Evolutionary conservation across 768 basidiomycete species (phyloP), one percentile per base, ranked within the genome.

Genomic region (Tricholoma furcatifolium): DNA sequence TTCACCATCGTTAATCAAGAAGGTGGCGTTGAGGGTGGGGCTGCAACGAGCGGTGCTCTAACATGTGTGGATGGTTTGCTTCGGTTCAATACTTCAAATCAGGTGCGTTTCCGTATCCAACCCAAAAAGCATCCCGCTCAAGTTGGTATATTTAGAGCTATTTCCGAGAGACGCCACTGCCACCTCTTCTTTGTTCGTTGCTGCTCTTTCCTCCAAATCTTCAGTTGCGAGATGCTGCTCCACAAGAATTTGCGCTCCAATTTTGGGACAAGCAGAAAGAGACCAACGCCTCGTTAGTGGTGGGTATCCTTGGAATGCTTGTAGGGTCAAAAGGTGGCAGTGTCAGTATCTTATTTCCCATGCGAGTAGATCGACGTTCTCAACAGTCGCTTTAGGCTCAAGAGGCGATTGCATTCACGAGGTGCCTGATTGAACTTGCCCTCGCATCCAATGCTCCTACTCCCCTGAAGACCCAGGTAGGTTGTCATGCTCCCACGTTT

Each of bases 391-490:
- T 43, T 10, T 61, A 87, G 87, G 74, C 73, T 46, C 78, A 80
- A 65, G 86, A 88, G 62, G 72, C 72, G 6, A 69, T 75, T 31
- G 66, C 81, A 2, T 87, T 80, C 61, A 80, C 87, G 0, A 81
- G 94, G 47, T 91, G 89, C 67, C 79, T 98, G 23, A 67, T 93
- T 14, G 96, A 99, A 67, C 74, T 95, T 4, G 90, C 88, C 1
- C 77, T 98, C 27, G 87, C 95, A 8, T 95, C 93, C n/a, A 98
- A 98, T 68, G 89, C 91, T 2, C 96, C 97, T 0, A 87, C 91
- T 3, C 59, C 77, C 6, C 71, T 98, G 43, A 98, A 99, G 73
- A 87, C 88, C 4, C 91, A 93, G 78, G 91, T 89, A 67, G 45
- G 67, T 17, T 15, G 14, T 43, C 11, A 53, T 43, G 20, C 17